Evolutionary conservation across 2,329 filamentous ascomycete genomes (phyloP).

Genomic region (Xylariaceae sp.): DNA sequence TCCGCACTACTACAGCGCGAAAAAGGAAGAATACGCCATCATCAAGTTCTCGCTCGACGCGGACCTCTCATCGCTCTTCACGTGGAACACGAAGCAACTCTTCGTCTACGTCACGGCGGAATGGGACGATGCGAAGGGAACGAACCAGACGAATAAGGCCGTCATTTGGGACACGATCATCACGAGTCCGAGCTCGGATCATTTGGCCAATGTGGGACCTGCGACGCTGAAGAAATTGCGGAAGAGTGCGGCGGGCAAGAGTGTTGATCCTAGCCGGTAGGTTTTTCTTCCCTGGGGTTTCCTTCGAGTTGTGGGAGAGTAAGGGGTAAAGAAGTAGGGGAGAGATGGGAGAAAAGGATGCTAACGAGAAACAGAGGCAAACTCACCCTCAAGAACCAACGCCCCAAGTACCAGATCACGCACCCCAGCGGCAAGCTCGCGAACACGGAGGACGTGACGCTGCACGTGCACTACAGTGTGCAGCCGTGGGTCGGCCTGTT

Average conservation of each 20-base stretch:
- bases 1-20: constrained; percentile 90
- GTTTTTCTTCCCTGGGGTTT: constrained; percentile 10
- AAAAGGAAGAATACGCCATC: constrained; percentile 93
- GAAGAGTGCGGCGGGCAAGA: constrained; percentile 55
- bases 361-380: constrained; percentile 51
- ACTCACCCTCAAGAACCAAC: constrained; percentile 74
- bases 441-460: constrained; percentile 63
- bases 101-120: constrained; percentile 93
- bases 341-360: constrained; percentile 4
- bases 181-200: constrained; percentile 61
- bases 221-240: constrained; percentile 57
- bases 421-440: constrained; percentile 78
- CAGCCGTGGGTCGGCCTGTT: constrained; percentile 93
- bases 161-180: constrained; percentile 98
- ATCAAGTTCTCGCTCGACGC: constrained; percentile 90
- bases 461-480: constrained; percentile 90
- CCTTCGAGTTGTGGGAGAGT: background rate
- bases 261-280: constrained; percentile 53
- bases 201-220: constrained; percentile 56
- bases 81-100: constrained; percentile 98
- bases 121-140: constrained; percentile 46
- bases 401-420: constrained; percentile 95
- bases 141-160: constrained; percentile 56
- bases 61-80: constrained; percentile 88
- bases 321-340: background rate